A percentile compares a stretch with the other conserved stretches of the same genome.
These are phyloP conservation scores for Oehlia diaphana DNA, from an alignment of 192 early-diverging fungal species.

Conservation along the genomic window DNA sequence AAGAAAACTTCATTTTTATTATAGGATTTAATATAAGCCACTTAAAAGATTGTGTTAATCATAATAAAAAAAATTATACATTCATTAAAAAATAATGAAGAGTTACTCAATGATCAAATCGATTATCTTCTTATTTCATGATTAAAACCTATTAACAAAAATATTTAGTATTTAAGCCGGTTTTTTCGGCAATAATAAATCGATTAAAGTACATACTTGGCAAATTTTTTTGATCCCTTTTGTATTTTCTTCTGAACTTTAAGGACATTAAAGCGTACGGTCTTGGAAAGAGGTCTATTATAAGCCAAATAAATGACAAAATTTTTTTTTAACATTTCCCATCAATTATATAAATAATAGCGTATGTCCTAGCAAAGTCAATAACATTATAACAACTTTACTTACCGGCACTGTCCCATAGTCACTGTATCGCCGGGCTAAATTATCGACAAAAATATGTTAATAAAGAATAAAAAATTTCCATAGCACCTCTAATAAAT, in stretches of 20 bases:
- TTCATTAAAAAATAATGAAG: too few relatives aligned
- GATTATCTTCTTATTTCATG: neutral
- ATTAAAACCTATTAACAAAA: neutral
- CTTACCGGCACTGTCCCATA: conserved; percentile 94
- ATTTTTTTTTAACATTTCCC: neutral
- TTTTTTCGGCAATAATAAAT: neutral
- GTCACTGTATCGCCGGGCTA: conserved; percentile 87
- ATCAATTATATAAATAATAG: neutral
- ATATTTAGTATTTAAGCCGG: neutral
- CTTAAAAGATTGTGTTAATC: too few relatives aligned
- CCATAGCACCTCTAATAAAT: conserved; percentile 13
- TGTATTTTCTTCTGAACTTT: conserved; percentile 81
- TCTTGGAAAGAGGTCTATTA: conserved; percentile 92
- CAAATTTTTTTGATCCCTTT: conserved; percentile 50
- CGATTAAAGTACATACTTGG: conserved; percentile 35
- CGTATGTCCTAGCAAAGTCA: neutral
- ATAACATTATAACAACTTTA: neutral
- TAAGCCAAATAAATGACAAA: neutral
- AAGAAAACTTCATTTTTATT: too few relatives aligned
- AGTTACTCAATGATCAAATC: too few relatives aligned
- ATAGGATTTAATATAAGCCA: too few relatives aligned
- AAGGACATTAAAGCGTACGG: conserved; percentile 99
- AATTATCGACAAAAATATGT: neutral
- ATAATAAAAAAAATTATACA: too few relatives aligned
- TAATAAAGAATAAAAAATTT: conserved; percentile 29